A percentile compares a stretch with the other conserved stretches of the same genome.
These are phyloP conservation scores for Leccinum rimulosum DNA, from an alignment of 768 basidiomycete genomes.

Conservation along the genomic window DNA sequence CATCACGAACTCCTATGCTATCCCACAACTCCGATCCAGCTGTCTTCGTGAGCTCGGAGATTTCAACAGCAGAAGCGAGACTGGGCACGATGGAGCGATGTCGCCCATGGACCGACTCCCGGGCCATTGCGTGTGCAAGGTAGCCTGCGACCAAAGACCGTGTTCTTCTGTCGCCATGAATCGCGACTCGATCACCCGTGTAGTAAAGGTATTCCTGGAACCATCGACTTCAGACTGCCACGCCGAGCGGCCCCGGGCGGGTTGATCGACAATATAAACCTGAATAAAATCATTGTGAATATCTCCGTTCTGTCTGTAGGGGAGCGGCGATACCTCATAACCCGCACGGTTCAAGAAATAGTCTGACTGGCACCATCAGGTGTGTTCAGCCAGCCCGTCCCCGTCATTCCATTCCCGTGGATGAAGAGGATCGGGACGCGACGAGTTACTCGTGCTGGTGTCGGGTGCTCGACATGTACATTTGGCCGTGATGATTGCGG, in stretches of 20 bases:
- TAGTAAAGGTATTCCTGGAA: slow-evolving; percentile 28
- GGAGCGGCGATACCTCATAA: slow-evolving; percentile 40
- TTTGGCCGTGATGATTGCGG: slow-evolving; percentile 43
- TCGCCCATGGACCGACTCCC: slow-evolving; percentile 50
- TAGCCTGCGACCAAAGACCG: slow-evolving; percentile 45
- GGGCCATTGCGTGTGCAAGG: slow-evolving; percentile 51
- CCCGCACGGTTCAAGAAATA: slow-evolving; percentile 49
- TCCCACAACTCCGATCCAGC: slow-evolving; percentile 46
- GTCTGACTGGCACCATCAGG: slow-evolving; percentile 59
- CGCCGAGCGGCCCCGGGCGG: slow-evolving; percentile 43
- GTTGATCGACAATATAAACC: slow-evolving; percentile 49
- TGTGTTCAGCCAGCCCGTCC: slow-evolving; percentile 50
- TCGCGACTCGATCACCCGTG: slow-evolving; percentile 36
- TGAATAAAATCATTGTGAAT: slow-evolving; percentile 7
- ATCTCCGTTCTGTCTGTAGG: not conserved
- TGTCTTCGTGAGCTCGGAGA: slow-evolving; percentile 38
- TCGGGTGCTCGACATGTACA: slow-evolving; percentile 54
- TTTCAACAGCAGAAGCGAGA: slow-evolving; percentile 35
- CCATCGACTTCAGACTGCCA: slow-evolving; percentile 43
- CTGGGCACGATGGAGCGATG: slow-evolving; percentile 40
- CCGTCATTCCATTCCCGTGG: slow-evolving; percentile 53
- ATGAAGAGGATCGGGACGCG: slow-evolving; percentile 46
- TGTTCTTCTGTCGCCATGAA: slow-evolving; percentile 42
- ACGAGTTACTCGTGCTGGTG: slow-evolving; percentile 37
- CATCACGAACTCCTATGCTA: slow-evolving; percentile 43